Evolutionary conservation across 2,329 filamentous ascomycete species (phyloP), one percentile per base, ranked within the genome.

Genomic region (Ophiostoma australiae): DNA sequence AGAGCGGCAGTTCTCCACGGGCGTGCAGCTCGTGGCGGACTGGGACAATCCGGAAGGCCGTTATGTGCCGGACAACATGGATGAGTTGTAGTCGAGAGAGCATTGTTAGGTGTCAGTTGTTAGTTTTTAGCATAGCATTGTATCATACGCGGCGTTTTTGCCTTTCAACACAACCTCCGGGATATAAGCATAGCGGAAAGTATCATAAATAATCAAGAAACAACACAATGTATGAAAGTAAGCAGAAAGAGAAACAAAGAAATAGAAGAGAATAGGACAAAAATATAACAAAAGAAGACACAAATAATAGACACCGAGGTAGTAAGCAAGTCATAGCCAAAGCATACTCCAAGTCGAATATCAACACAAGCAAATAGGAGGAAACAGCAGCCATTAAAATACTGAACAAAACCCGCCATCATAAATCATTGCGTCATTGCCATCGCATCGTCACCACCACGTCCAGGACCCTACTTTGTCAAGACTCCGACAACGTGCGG

Each of bases 401-500:
- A 48, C 44, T 5, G 20, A 61, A 13, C 17, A 23, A 4, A 10
- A 31, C 23, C 23, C 13, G 27, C 5, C 55, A 17, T 61, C 23
- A 58, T 39, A 66, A 7, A 67, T 23, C 33, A 23, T 27, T 33
- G n/a, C 35, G 8, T 41, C 8, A 35, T 63, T n/a, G n/a, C 48
- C 17, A 20, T 20, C 17, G 17, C n/a, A 63, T 58, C 52, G 10
- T 58, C 27, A 7, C 11, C 27, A 33, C n/a, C 52, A 17, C 20
- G 13, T 39, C 8, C 10, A 41, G 20, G 13, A 8, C 63, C 33
- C 66, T 52, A 87, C 72, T 88, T 88, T 0, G 83, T 86, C 69
- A 87, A 76, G 0, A 83, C 81, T 3, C 86, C 86, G 23, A 83
- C 73, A n/a, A 85, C 76, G 69, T 87, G 85, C 35, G 85, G 86